phyloP scores from a whole-genome alignment of 202 grass and related monocot species.

The Carex sylvatica region DNA sequence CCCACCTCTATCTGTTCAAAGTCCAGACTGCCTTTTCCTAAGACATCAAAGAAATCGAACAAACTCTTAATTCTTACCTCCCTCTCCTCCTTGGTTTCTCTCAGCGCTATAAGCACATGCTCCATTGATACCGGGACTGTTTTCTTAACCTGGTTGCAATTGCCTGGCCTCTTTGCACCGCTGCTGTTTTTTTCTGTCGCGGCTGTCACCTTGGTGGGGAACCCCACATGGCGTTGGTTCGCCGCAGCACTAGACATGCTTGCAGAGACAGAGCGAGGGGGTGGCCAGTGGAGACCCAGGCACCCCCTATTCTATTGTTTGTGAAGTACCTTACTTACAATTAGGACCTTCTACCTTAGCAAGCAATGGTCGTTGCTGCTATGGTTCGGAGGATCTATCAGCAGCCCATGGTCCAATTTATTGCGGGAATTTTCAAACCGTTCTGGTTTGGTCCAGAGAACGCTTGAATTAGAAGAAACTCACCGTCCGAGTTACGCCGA shows the following conservation, averaged over 20 bases:
- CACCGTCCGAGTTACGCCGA: neutral
- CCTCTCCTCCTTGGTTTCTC: slow-evolving; percentile 79
- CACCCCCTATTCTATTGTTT: neutral
- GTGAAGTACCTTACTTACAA: neutral
- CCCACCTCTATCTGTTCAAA: slow-evolving; percentile 86
- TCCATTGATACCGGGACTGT: slow-evolving; percentile 77
- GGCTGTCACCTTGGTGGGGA: neutral
- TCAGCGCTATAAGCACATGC: slow-evolving; percentile 72
- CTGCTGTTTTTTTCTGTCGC: slow-evolving; percentile 1
- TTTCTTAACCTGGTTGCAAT: slow-evolving; percentile 59
- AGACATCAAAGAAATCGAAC: slow-evolving; percentile 75
- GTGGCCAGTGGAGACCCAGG: neutral
- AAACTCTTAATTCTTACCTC: slow-evolving; percentile 84
- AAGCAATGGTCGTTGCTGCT: neutral
- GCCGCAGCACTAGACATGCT: slow-evolving; percentile 56
- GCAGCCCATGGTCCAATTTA: neutral
- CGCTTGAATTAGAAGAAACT: slow-evolving; percentile 1
- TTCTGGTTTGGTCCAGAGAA: neutral
- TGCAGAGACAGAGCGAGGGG: neutral
- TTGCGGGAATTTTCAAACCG: neutral
- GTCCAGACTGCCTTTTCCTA: slow-evolving; percentile 73
- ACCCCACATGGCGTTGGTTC: slow-evolving; percentile 25
- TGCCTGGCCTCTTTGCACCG: neutral
- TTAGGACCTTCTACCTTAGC: neutral
- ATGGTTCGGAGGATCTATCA: neutral